Evolutionary conservation across 2,329 filamentous ascomycete genomes (phyloP).

Genomic region (Apiospora kogelbergensis): DNA sequence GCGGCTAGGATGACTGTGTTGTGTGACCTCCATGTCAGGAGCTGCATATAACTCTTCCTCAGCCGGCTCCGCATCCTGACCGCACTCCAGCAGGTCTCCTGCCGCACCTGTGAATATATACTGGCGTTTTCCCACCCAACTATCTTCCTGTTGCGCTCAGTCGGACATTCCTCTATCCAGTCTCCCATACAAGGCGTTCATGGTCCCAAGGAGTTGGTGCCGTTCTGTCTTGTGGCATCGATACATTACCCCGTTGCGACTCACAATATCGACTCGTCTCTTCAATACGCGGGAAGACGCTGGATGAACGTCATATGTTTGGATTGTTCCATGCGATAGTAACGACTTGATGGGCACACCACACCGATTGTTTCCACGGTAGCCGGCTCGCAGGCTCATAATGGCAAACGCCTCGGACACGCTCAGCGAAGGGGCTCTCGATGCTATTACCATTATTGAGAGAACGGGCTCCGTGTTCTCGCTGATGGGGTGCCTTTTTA

Average conservation of each 20-base stretch:
- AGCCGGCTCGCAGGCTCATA: neutral
- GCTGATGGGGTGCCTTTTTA: slow-evolving; percentile 67
- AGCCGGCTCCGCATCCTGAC: neutral
- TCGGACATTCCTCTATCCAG: neutral
- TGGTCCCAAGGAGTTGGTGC: neutral
- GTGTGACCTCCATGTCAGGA: neutral
- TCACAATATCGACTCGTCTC: neutral
- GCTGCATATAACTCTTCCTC: slow-evolving; percentile 5
- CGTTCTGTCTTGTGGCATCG: neutral
- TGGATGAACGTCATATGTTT: too few relatives aligned
- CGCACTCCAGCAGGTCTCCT: neutral
- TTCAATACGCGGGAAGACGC: too few relatives aligned
- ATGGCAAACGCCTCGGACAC: neutral
- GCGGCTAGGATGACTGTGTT: neutral
- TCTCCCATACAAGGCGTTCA: neutral
- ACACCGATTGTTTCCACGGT: neutral
- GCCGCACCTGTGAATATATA: neutral
- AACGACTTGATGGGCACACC: neutral
- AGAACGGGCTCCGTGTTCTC: slow-evolving; percentile 70
- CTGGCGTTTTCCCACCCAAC: too few relatives aligned
- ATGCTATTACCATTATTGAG: slow-evolving; percentile 58
- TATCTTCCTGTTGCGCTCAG: neutral
- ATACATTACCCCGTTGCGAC: neutral
- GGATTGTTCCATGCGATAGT: neutral
- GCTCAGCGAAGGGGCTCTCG: neutral